Conservation (phyloP, 805 yeast species). For the Cyberlindnera meyerae region DNA sequence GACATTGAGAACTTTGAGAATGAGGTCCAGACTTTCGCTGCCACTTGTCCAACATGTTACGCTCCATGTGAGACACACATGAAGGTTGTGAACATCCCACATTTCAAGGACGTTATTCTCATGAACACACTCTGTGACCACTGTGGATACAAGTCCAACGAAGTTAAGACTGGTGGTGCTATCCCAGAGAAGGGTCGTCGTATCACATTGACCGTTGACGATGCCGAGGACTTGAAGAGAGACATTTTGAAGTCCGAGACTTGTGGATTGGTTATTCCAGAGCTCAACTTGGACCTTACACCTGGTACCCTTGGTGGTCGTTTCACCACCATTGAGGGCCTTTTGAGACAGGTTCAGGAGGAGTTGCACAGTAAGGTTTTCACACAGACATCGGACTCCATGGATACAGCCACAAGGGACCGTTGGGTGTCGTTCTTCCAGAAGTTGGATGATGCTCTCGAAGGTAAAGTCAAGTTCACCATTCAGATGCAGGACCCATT, state of each 20-base stretch:
- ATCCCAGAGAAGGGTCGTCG: conserved; percentile 82
- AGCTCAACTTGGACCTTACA: conserved; percentile 81
- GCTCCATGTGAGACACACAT: conserved; percentile 85
- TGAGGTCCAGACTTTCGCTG: conserved; percentile 90
- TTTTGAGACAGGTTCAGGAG: conserved; percentile 81
- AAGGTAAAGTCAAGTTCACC: conserved; percentile 79
- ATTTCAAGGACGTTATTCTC: conserved; percentile 93
- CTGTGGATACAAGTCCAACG: conserved; percentile 96
- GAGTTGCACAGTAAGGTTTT: conserved; percentile 84
- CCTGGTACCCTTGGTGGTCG: conserved; percentile 98
- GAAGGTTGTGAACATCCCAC: conserved; percentile 96
- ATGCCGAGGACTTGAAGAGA: conserved; percentile 84
- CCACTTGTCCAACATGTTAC: conserved; percentile 88
- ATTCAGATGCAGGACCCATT: conserved; percentile 89
- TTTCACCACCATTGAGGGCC: conserved; percentile 95
- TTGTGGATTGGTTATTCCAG: conserved; percentile 82
- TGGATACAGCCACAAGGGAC: conserved; percentile 71
- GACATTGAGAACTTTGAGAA: conserved; percentile 81
- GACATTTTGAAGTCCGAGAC: conserved; percentile 94
- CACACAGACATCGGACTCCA: conserved; percentile 82
- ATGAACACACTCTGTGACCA: conserved; percentile 91
- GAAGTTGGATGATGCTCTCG: conserved; percentile 68
- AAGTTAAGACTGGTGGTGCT: conserved; percentile 97
- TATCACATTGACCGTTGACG: conserved; percentile 70
- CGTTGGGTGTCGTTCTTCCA: conserved; percentile 82